Conservation (phyloP, 73 alveolate genomes). For the Paramecium primaurelia region DNA sequence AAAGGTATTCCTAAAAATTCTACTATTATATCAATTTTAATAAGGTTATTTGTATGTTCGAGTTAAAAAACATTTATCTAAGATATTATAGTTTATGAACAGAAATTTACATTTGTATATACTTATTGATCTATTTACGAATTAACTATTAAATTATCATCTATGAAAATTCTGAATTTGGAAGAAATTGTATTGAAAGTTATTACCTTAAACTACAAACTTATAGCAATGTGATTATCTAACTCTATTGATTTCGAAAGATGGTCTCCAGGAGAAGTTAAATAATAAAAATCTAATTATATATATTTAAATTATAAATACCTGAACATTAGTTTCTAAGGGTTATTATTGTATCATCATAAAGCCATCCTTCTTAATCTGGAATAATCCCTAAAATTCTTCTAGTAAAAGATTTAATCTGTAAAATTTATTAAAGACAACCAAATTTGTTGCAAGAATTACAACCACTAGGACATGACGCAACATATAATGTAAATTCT, state of each 20-base stretch:
- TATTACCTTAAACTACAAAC: background rate
- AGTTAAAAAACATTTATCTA: too few relatives aligned
- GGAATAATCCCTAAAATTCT: background rate
- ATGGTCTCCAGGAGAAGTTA: background rate
- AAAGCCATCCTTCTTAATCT: background rate
- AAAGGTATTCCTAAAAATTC: background rate
- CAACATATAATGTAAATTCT: too few relatives aligned
- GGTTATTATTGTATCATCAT: background rate
- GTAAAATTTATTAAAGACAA: background rate
- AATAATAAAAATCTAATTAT: background rate
- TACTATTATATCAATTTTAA: background rate
- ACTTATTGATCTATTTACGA: background rate
- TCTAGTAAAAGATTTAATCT: background rate
- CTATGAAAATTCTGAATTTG: background rate
- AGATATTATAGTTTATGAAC: background rate
- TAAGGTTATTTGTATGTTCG: background rate
- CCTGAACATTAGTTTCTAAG: background rate
- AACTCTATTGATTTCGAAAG: background rate
- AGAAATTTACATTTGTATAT: too few relatives aligned
- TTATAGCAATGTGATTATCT: background rate
- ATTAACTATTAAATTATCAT: background rate
- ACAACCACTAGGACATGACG: background rate
- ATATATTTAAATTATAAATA: too few relatives aligned
- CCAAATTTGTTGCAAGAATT: background rate
- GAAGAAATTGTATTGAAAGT: background rate